These are phyloP conservation scores for Podospora anserina DNA, from an alignment of 495 filamentous ascomycete species.

Conservation along the genomic window DNA sequence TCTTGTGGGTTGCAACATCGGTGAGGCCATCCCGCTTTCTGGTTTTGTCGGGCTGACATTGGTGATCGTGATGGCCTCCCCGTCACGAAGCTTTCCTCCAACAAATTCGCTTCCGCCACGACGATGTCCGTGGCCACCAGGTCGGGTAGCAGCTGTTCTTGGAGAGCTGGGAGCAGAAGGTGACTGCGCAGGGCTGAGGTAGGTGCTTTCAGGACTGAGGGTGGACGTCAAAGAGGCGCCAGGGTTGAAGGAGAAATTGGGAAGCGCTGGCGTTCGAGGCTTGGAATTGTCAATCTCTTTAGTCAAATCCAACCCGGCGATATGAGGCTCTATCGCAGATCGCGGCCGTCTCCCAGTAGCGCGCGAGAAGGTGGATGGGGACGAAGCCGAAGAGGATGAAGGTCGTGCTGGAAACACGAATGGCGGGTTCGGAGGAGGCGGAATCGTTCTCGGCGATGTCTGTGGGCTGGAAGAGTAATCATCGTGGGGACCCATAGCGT, in stretches of 20 bases:
- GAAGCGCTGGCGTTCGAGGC: conserved; percentile 48
- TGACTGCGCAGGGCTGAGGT: conserved; percentile 43
- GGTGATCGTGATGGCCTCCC: conserved; percentile 52
- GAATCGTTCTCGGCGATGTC: conserved; percentile 38
- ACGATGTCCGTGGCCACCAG: conserved; percentile 57
- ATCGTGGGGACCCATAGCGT: conserved; percentile 22
- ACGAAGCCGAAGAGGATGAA: conserved; percentile 43
- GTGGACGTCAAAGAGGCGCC: conserved; percentile 34
- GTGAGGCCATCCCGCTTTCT: conserved; percentile 53
- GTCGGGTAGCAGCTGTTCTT: conserved; percentile 39
- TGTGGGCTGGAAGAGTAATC: conserved; percentile 25
- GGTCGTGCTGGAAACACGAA: conserved; percentile 64
- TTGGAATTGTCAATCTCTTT: conserved; percentile 22
- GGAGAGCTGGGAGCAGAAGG: conserved; percentile 43
- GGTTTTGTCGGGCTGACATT: conserved; percentile 63
- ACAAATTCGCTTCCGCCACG: conserved; percentile 77
- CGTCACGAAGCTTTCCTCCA: conserved; percentile 63
- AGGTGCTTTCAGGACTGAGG: conserved; percentile 28
- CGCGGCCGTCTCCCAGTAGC: conserved; percentile 45
- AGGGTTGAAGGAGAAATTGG: conserved; percentile 66
- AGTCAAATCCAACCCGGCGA: conserved; percentile 18
- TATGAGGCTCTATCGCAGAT: conserved; percentile 44
- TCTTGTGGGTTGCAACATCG: conserved; percentile 47
- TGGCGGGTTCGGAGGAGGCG: conserved; percentile 63
- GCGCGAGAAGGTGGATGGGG: conserved; percentile 46